These are phyloP conservation scores for Aspergillus viridinutans DNA, from an alignment of 2,329 filamentous ascomycete genomes.

Conservation along the genomic window DNA sequence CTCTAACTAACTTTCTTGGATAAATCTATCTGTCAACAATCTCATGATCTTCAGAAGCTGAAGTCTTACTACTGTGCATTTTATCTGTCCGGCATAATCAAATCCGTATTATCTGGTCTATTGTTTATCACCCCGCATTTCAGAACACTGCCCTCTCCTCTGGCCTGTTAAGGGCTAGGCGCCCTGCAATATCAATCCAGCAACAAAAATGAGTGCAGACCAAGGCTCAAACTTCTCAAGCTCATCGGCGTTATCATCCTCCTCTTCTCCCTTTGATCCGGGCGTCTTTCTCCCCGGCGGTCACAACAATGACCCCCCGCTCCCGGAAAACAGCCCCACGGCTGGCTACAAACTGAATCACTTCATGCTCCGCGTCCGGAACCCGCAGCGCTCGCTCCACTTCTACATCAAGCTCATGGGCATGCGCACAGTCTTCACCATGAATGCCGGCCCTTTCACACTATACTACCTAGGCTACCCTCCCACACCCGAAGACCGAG, in stretches of 20 bases:
- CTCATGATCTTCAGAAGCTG: neutral
- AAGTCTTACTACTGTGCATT: neutral
- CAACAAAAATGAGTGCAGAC: neutral
- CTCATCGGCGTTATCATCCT: neutral
- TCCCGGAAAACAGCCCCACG: slow-evolving; percentile 25
- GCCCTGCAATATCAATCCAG: neutral
- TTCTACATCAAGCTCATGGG: slow-evolving; percentile 39
- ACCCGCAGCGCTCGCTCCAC: slow-evolving; percentile 30
- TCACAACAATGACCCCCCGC: slow-evolving; percentile 25
- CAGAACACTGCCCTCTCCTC: neutral
- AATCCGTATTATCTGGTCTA: neutral
- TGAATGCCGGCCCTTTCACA: slow-evolving; percentile 38
- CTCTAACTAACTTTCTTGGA: neutral
- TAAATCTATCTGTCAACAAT: neutral
- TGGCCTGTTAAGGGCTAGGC: neutral
- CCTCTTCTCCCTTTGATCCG: slow-evolving; percentile 17
- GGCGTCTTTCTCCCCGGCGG: slow-evolving; percentile 30
- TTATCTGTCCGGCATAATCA: neutral
- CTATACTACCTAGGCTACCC: slow-evolving; percentile 41
- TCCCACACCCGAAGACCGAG: slow-evolving; percentile 22
- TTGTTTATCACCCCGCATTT: neutral
- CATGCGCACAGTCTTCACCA: slow-evolving; percentile 38
- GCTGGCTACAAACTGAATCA: slow-evolving; percentile 36
- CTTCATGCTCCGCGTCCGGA: slow-evolving; percentile 34
- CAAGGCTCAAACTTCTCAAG: neutral